A percentile compares a stretch with the other conserved stretches of the same genome.
These are phyloP conservation scores for Yamadazyma friedrichii DNA, from an alignment of 1,139 yeast genomes.

Conservation along the genomic window DNA sequence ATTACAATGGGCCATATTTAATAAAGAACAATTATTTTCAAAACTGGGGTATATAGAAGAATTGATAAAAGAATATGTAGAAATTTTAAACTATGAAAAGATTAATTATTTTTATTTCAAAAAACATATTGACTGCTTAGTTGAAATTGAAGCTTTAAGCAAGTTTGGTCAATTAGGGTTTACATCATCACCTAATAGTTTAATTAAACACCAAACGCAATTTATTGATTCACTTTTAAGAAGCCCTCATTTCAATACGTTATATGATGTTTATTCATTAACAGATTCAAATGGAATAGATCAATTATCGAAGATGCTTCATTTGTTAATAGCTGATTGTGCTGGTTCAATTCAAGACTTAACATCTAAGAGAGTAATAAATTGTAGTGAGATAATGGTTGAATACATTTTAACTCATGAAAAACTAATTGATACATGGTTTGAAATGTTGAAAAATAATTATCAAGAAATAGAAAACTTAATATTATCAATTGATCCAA, in stretches of 20 bases:
- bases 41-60: neutral
- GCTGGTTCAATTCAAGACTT: neutral
- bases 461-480: neutral
- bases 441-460: neutral
- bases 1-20: neutral
- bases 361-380: no score
- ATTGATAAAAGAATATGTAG: neutral
- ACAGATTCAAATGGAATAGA: neutral
- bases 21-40: neutral
- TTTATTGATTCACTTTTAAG: neutral
- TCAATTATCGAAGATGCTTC: neutral
- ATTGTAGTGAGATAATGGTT: neutral
- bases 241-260: neutral
- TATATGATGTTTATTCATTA: neutral
- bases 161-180: conserved; percentile 2
- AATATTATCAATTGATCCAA: neutral
- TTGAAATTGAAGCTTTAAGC: neutral
- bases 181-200: neutral
- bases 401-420: neutral
- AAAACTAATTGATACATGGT: conserved; percentile 3
- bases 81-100: neutral
- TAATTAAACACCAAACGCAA: neutral
- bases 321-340: conserved; percentile 1
- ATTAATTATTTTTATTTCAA: neutral
- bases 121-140: conserved; percentile 1